A percentile compares a stretch with the other conserved stretches of the same genome.
Conservation (phyloP, 768 basidiomycete species). For the Mycena kentingensis region DNA sequence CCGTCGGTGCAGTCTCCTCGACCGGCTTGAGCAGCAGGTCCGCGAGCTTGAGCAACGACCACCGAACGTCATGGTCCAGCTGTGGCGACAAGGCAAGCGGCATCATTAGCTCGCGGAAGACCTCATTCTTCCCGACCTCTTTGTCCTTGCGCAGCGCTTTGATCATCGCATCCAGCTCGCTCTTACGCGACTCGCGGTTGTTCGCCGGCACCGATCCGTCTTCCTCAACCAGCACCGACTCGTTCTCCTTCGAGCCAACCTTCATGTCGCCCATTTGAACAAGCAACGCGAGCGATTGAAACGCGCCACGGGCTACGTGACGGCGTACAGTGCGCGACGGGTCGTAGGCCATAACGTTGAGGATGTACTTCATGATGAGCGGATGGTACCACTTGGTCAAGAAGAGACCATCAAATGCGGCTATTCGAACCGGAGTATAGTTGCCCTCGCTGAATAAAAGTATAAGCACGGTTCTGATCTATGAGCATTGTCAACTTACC, state of each 20-base stretch:
- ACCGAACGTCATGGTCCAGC: slow-evolving; percentile 85
- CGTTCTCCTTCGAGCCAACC: slow-evolving; percentile 67
- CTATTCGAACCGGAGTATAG: slow-evolving; percentile 85
- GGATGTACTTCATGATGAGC: slow-evolving; percentile 82
- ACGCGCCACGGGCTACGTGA: slow-evolving; percentile 83
- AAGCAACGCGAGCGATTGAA: slow-evolving; percentile 83
- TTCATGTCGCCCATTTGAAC: slow-evolving; percentile 92
- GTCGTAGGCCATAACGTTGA: slow-evolving; percentile 85
- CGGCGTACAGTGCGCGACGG: slow-evolving; percentile 80
- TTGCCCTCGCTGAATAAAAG: slow-evolving; percentile 79
- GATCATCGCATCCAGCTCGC: slow-evolving; percentile 81
- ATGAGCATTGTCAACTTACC: slow-evolving; percentile 48
- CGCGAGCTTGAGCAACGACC: slow-evolving; percentile 88
- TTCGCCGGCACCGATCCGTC: slow-evolving; percentile 75
- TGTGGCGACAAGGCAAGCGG: slow-evolving; percentile 78
- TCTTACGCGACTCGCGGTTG: slow-evolving; percentile 75
- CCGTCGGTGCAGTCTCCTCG: slow-evolving; percentile 83
- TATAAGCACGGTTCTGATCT: slow-evolving; percentile 12
- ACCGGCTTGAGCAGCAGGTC: slow-evolving; percentile 84
- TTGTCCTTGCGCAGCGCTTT: slow-evolving; percentile 86
- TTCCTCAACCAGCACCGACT: slow-evolving; percentile 83
- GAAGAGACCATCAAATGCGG: slow-evolving; percentile 93
- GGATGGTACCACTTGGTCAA: slow-evolving; percentile 86
- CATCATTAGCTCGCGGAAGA: slow-evolving; percentile 78
- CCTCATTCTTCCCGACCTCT: slow-evolving; percentile 79